Percentiles rank a stretch among this genome's conserved stretches.
Conservation (phyloP, 1,139 yeast genomes). For the Yamadazyma conglobata region DNA sequence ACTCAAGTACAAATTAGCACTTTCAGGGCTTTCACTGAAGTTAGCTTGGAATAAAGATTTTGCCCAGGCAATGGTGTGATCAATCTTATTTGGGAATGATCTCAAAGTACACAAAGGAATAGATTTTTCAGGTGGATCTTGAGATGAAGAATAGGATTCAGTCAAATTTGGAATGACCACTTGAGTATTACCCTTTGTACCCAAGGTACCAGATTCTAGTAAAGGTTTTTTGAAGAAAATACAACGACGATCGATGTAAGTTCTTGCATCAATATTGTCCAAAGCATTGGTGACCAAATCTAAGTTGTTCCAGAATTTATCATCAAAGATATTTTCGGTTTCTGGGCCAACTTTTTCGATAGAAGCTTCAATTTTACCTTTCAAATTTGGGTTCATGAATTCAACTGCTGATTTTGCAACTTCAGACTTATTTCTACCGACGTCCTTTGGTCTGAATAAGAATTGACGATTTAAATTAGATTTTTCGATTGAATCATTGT, state of each 20-base stretch:
- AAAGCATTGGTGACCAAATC: constrained; percentile 94
- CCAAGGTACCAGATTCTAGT: constrained; percentile 94
- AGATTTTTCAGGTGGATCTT: constrained; percentile 97
- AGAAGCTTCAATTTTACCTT: constrained; percentile 70
- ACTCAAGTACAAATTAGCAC: constrained; percentile 83
- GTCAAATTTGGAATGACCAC: constrained; percentile 91
- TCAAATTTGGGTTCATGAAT: constrained; percentile 79
- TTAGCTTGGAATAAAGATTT: constrained; percentile 93
- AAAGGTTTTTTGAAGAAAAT: constrained; percentile 88
- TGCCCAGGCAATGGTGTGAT: constrained; percentile 99
- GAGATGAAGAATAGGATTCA: constrained; percentile 92
- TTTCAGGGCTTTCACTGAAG: constrained; percentile 86
- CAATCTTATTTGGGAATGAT: constrained; percentile 96
- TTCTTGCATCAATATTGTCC: constrained; percentile 96
- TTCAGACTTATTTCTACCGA: constrained; percentile 86
- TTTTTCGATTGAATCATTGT: constrained; percentile 92
- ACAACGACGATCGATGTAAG: constrained; percentile 96
- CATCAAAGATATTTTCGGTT: constrained; percentile 82
- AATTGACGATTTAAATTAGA: constrained; percentile 95
- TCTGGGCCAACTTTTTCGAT: constrained; percentile 92
- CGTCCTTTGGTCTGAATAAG: constrained; percentile 90
- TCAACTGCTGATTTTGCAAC: constrained; percentile 85
- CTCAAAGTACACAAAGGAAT: constrained; percentile 96
- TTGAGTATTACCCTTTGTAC: constrained; percentile 98
- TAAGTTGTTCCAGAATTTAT: constrained; percentile 77